Conservation (phyloP, 768 basidiomycete species). For the Hygrophorus pudorinus region DNA sequence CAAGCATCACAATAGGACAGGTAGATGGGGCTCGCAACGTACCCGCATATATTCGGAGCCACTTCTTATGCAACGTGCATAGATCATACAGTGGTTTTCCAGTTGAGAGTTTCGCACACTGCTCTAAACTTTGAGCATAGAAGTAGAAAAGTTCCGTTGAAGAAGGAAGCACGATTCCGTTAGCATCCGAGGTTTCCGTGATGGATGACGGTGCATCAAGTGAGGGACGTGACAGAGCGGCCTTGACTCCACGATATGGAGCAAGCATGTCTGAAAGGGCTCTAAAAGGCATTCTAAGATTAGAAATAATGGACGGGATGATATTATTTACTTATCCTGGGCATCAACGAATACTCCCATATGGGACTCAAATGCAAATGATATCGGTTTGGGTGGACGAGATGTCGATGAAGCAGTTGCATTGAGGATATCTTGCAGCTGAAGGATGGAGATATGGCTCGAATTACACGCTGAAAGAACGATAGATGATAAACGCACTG, state of each 20-base stretch:
- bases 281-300: constrained; percentile 28
- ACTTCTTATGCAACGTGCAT: constrained; percentile 78
- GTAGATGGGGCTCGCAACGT: constrained; percentile 10
- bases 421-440: constrained; percentile 62
- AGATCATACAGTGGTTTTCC: constrained; percentile 79
- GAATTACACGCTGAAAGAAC: background rate
- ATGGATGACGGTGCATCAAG: constrained; percentile 43
- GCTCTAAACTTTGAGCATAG: constrained; percentile 90
- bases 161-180: constrained; percentile 68
- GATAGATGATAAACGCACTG: constrained; percentile 30
- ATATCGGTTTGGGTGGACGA: constrained; percentile 58
- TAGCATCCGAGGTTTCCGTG: constrained; percentile 30
- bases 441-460: background rate
- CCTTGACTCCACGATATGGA: constrained; percentile 51
- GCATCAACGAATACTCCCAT: constrained; percentile 93
- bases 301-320: background rate
- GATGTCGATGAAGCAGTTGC: constrained; percentile 38
- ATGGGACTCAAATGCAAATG: constrained; percentile 86
- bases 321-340: constrained; percentile 70
- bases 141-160: constrained; percentile 97
- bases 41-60: constrained; percentile 92
- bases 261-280: constrained; percentile 87
- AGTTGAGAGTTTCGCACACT: constrained; percentile 84
- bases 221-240: constrained; percentile 48
- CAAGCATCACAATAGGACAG: constrained; percentile 4